Base-by-base conservation (phyloP, 352 stramenopile genomes). In the Phytophthora nicotianae region DNA sequence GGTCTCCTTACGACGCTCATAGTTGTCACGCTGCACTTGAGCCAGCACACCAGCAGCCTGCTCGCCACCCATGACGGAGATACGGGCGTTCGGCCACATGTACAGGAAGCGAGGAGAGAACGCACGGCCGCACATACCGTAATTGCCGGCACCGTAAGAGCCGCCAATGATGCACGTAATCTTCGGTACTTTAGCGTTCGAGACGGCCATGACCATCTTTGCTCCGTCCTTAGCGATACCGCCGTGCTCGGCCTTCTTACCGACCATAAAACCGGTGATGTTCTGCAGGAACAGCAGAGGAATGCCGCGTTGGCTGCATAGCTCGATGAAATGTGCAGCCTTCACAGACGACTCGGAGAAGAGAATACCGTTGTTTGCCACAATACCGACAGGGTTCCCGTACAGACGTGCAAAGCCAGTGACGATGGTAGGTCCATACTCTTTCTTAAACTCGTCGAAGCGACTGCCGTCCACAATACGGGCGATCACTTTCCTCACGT, bases 281-380 rank as follows among this genome's bases (percentile, higher is more conserved):
- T 99, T 99, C 76, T 99, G 97, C n/a, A 99, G 69, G 72, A 99
- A 99, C 1, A 99, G 64, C 51, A 99, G 83, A 3, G 97, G 97
- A 43, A 99, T 97, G 38, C 90, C 84, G 37, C 97, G 80, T 72
- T 99, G 97, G 65, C 86, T 93, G 83, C 97, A 99, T 21, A 99
- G 63, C 64, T 99, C 92, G 49, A 99, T 97, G 71, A 99, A 99
- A 74, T 99, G 97, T 27, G 95, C 86, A 10, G 88, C 97, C 78
- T 99, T 99, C 43, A 98, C 72, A 7, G 77, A 83, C 23, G 89
- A 93, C 69, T 98, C 93, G 16, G 81, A 95, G 65, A 98, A 97
- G 0, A 99, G 76, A 71, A 99, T 98, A 23, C 97, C 97, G 69
- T 99, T 99, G 79, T 99, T 99, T 50, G 97, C 97, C 64, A 99